phyloP scores from a whole-genome alignment of 805 yeast species.

The Lachancea meyersii region DNA sequence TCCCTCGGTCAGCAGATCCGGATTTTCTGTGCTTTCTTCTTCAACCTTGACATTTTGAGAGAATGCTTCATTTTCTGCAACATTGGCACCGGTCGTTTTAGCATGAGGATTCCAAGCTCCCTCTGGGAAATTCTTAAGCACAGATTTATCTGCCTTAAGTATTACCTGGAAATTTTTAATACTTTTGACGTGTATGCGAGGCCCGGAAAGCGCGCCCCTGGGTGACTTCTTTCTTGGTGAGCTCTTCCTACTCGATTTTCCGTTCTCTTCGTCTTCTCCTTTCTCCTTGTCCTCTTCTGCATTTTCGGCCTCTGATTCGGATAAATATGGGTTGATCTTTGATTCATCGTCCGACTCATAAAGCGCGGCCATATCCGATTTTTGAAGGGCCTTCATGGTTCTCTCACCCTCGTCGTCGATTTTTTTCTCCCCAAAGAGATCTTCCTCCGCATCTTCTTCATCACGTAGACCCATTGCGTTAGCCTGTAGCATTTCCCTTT shows the following conservation, averaged over 20 bases:
- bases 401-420: constrained; percentile 89
- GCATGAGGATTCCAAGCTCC: constrained; percentile 81
- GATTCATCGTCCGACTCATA: constrained; percentile 80
- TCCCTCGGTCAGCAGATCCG: constrained; percentile 50
- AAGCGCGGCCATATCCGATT: constrained; percentile 73
- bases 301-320: constrained; percentile 61
- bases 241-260: constrained; percentile 31
- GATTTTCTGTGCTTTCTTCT: constrained; percentile 5
- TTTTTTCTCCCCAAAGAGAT: constrained; percentile 64
- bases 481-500: constrained; percentile 78
- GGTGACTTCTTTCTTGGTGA: constrained; percentile 24
- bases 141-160: constrained; percentile 55
- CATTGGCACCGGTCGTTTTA: constrained; percentile 33
- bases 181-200: constrained; percentile 39
- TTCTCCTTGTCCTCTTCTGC: constrained; percentile 41
- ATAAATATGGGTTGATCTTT: constrained; percentile 76
- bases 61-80: constrained; percentile 1
- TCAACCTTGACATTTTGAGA: constrained; percentile 5
- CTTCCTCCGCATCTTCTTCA: constrained; percentile 59
- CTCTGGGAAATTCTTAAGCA: constrained; percentile 59
- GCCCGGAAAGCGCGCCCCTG: constrained; percentile 16
- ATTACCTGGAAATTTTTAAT: constrained; percentile 50
- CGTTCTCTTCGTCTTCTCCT: constrained; percentile 35
- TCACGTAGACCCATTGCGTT: constrained; percentile 62
- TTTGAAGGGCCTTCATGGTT: constrained; percentile 73